phyloP scores from a whole-genome alignment of 768 basidiomycete genomes.

The Russula abietina region DNA sequence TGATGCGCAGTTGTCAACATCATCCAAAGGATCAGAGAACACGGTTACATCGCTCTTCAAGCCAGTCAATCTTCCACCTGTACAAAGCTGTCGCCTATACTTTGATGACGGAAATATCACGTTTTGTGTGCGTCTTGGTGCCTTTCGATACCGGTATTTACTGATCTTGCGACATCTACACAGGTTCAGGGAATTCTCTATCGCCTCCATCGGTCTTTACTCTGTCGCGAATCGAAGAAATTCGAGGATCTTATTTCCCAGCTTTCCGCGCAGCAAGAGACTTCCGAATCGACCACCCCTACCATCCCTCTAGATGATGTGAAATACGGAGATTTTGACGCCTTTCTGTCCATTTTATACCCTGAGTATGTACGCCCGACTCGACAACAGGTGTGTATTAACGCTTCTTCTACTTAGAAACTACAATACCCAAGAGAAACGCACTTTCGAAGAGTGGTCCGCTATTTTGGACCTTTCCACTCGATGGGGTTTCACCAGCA shows the following conservation, averaged over 20 bases:
- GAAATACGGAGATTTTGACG: conserved; percentile 14
- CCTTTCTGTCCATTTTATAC: conserved; percentile 20
- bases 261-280: background rate
- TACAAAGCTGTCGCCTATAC: conserved; percentile 10
- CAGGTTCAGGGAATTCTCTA: conserved; percentile 15
- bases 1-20: background rate
- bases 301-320: conserved; percentile 8
- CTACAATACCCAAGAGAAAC: conserved; percentile 5
- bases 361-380: conserved; percentile 10
- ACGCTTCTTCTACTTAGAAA: conserved; percentile 7
- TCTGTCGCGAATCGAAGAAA: conserved; percentile 12
- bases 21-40: background rate
- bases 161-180: background rate
- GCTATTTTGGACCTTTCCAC: conserved; percentile 20
- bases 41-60: background rate
- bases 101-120: conserved; percentile 19
- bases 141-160: background rate
- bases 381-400: background rate
- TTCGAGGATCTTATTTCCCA: background rate
- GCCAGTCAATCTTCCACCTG: background rate
- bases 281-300: background rate
- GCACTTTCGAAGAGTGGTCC: conserved; percentile 17
- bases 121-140: conserved; percentile 6
- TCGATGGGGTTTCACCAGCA: conserved; percentile 18
- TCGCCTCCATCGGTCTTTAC: conserved; percentile 20